A percentile compares a stretch with the other conserved stretches of the same genome.
These are phyloP conservation scores for Ephemerocybe angulata DNA, from an alignment of 768 basidiomycete species.

Conservation along the genomic window DNA sequence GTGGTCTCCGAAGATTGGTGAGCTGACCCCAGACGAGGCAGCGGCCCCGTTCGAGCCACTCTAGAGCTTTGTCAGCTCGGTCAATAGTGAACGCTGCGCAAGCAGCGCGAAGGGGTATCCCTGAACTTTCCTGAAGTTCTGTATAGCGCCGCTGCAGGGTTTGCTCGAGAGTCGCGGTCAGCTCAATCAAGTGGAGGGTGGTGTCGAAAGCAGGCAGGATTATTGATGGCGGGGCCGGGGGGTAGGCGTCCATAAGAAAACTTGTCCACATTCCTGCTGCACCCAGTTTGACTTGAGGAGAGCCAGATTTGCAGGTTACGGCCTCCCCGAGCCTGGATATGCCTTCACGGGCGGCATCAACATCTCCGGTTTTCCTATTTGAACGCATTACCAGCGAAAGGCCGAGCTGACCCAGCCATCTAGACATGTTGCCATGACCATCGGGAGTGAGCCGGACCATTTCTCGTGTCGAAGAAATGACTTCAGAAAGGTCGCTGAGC, in stretches of 20 bases:
- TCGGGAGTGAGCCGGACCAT: neutral
- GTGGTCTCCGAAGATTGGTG: slow-evolving; percentile 13
- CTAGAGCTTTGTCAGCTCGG: slow-evolving; percentile 10
- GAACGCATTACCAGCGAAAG: neutral
- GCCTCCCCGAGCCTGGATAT: neutral
- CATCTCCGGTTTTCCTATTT: neutral
- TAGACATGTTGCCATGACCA: neutral
- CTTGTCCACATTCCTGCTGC: neutral
- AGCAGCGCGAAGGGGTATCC: slow-evolving; percentile 10
- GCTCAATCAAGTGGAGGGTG: neutral
- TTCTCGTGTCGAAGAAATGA: too few species aligned
- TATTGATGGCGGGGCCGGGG: neutral
- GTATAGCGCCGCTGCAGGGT: neutral
- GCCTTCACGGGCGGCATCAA: neutral
- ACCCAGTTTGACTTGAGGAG: neutral
- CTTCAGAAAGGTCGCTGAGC: neutral
- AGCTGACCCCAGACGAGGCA: slow-evolving; percentile 18
- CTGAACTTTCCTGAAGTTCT: neutral
- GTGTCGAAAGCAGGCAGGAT: neutral
- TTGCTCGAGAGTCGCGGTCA: neutral
- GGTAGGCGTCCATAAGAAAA: neutral
- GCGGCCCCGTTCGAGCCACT: slow-evolving; percentile 22
- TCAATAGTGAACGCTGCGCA: slow-evolving; percentile 9
- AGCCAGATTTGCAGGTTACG: neutral
- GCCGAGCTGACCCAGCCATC: neutral